phyloP scores from a whole-genome alignment of 805 yeast genomes.

The Candida sonorensis region DNA sequence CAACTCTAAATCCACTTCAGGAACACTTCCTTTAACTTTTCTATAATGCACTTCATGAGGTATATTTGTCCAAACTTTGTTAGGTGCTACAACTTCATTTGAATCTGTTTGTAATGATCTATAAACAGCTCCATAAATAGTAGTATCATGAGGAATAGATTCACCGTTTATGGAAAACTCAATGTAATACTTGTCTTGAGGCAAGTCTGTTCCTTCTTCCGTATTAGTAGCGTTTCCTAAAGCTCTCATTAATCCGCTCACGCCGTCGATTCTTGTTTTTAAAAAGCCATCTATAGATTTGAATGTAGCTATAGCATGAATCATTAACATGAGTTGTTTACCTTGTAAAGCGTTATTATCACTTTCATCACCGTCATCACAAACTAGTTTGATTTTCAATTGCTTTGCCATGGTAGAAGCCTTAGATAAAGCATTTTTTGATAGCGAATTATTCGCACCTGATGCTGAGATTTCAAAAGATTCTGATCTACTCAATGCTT shows the following conservation, averaged over 20 bases:
- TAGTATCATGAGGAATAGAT: slow-evolving; percentile 54
- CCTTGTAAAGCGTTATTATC: too few relatives aligned
- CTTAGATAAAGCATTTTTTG: slow-evolving; percentile 25
- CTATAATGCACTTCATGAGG: slow-evolving; percentile 47
- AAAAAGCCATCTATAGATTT: slow-evolving; percentile 43
- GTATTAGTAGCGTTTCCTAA: slow-evolving; percentile 9
- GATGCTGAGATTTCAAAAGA: slow-evolving; percentile 56
- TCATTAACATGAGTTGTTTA: slow-evolving; percentile 35
- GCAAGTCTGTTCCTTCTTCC: slow-evolving; percentile 8
- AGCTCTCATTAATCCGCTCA: slow-evolving; percentile 19
- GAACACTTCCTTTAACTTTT: slow-evolving; percentile 25
- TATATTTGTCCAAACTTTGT: slow-evolving; percentile 49
- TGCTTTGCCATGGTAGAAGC: slow-evolving; percentile 67
- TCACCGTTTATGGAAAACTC: slow-evolving; percentile 57
- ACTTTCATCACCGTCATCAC: slow-evolving; percentile 29
- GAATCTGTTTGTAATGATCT: slow-evolving; percentile 36
- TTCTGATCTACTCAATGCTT: slow-evolving; percentile 67
- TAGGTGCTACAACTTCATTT: slow-evolving; percentile 36
- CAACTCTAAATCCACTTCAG: slow-evolving; percentile 22
- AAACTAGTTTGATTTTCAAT: slow-evolving; percentile 48
- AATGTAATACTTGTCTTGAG: slow-evolving; percentile 33
- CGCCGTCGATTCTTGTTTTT: slow-evolving; percentile 32
- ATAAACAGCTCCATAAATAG: slow-evolving; percentile 71
- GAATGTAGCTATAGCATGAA: slow-evolving; percentile 58
- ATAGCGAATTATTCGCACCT: slow-evolving; percentile 25